These are phyloP conservation scores for Persicaria tinctoria DNA, from an alignment of 148 eudicot genomes.

Conservation along the genomic window DNA sequence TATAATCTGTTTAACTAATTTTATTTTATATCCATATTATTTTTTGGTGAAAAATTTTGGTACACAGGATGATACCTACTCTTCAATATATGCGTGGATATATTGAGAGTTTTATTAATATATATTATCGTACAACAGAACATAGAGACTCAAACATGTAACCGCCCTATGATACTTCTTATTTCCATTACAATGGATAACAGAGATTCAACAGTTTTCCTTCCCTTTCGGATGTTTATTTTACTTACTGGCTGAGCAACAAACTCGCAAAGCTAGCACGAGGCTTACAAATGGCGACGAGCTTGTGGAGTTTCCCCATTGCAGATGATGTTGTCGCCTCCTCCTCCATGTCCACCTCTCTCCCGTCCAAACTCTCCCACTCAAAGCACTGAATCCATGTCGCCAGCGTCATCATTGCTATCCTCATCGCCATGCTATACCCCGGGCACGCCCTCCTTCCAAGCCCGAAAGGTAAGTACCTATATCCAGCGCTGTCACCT, in stretches of 20 bases:
- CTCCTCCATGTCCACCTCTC: conserved; percentile 16
- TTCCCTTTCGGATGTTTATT: too few relatives aligned
- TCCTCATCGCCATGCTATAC: conserved; percentile 20
- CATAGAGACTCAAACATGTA: too few relatives aligned
- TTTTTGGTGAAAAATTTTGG: too few relatives aligned
- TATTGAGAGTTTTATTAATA: too few relatives aligned
- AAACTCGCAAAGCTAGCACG: background rate
- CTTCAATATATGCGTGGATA: too few relatives aligned
- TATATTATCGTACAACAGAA: too few relatives aligned
- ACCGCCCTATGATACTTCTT: too few relatives aligned
- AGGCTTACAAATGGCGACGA: background rate
- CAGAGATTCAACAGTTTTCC: too few relatives aligned
- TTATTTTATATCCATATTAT: too few relatives aligned
- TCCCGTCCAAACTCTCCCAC: conserved; percentile 14
- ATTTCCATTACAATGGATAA: too few relatives aligned
- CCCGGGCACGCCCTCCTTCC: conserved; percentile 31
- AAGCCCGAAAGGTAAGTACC: conserved; percentile 25
- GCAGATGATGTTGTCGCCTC: background rate
- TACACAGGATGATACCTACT: too few relatives aligned
- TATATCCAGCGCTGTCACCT: conserved; percentile 11
- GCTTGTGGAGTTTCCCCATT: background rate
- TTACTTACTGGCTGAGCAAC: background rate
- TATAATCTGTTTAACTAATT: too few relatives aligned
- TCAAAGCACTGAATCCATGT: conserved; percentile 29
- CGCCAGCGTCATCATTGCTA: conserved; percentile 14